Evolutionary conservation across 2,329 filamentous ascomycete species (phyloP).

Genomic region (Aspergillus quadrilineatus): DNA sequence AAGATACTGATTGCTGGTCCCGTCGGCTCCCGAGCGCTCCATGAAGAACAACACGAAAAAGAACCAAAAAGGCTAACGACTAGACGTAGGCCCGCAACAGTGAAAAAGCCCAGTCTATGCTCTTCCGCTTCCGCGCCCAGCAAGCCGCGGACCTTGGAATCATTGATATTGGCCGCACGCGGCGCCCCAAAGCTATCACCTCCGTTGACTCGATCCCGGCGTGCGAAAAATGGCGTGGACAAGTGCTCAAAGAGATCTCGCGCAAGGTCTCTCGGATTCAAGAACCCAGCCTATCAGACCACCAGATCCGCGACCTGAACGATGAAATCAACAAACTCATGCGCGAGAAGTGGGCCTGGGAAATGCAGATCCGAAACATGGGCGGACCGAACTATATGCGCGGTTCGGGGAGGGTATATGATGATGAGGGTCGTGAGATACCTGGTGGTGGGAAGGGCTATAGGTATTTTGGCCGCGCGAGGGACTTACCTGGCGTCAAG

Average conservation of each 20-base stretch:
- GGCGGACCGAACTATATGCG: constrained; percentile 98
- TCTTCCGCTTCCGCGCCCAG: constrained; percentile 97
- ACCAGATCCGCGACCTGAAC: constrained; percentile 95
- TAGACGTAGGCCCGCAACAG: constrained; percentile 78
- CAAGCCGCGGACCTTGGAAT: constrained; percentile 96
- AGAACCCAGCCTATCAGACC: constrained; percentile 86
- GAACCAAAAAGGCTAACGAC: constrained; percentile 19
- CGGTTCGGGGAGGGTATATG: constrained; percentile 66
- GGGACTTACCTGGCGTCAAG: constrained; percentile 89
- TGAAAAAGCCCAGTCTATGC: constrained; percentile 99
- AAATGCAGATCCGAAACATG: constrained; percentile 89
- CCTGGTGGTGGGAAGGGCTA: constrained; percentile 78
- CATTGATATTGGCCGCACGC: constrained; percentile 85
- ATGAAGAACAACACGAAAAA: background rate
- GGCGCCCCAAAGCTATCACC: constrained; percentile 87
- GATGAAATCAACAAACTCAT: constrained; percentile 99
- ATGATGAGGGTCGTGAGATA: constrained; percentile 72
- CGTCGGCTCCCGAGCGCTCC: background rate
- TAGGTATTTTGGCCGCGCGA: constrained; percentile 87
- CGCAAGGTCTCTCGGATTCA: constrained; percentile 97
- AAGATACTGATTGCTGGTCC: background rate
- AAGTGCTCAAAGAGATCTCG: constrained; percentile 94
- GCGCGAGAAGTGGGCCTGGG: constrained; percentile 99
- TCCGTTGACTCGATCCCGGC: constrained; percentile 77
- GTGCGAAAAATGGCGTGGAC: constrained; percentile 97